These are phyloP conservation scores for Russula dissimulans DNA, from an alignment of 768 basidiomycete species.

Conservation along the genomic window DNA sequence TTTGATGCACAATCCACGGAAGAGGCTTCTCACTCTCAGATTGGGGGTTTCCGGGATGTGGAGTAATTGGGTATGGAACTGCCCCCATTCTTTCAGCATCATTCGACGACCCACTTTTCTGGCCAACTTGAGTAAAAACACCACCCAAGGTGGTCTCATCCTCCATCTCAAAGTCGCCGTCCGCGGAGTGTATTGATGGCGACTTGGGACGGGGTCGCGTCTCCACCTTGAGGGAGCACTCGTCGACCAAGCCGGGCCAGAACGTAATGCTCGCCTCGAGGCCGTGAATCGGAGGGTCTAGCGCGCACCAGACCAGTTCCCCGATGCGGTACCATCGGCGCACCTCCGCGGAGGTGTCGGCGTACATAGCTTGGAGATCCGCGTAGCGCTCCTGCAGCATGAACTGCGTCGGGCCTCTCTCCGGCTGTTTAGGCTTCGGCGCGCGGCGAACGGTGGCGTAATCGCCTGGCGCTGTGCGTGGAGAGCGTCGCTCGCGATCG, in stretches of 20 bases:
- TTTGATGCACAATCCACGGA: constrained; percentile 55
- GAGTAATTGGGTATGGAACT: constrained; percentile 8
- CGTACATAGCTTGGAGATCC: constrained; percentile 52
- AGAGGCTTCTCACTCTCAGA: constrained; percentile 16
- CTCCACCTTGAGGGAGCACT: constrained; percentile 41
- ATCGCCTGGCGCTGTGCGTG: constrained; percentile 23
- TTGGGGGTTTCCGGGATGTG: constrained; percentile 9
- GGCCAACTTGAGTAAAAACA: neutral
- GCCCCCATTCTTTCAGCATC: neutral
- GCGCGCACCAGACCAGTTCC: constrained; percentile 63
- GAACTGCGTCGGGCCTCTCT: constrained; percentile 32
- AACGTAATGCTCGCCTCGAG: constrained; percentile 43
- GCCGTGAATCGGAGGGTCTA: constrained; percentile 42
- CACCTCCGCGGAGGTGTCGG: constrained; percentile 35
- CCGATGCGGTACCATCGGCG: constrained; percentile 57
- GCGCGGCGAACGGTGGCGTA: constrained; percentile 35
- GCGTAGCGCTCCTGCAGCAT: constrained; percentile 54
- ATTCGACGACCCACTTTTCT: neutral
- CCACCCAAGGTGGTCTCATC: constrained; percentile 4
- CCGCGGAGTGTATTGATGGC: constrained; percentile 15
- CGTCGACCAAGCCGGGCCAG: constrained; percentile 69
- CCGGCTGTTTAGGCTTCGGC: constrained; percentile 28
- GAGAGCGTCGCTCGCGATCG: constrained; percentile 8
- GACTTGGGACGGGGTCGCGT: constrained; percentile 27
- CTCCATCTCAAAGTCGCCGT: constrained; percentile 20